Evolutionary conservation across 2,329 filamentous ascomycete species (phyloP), one percentile per base, ranked within the genome.

Genomic region (Scolecobasidium constrictum): DNA sequence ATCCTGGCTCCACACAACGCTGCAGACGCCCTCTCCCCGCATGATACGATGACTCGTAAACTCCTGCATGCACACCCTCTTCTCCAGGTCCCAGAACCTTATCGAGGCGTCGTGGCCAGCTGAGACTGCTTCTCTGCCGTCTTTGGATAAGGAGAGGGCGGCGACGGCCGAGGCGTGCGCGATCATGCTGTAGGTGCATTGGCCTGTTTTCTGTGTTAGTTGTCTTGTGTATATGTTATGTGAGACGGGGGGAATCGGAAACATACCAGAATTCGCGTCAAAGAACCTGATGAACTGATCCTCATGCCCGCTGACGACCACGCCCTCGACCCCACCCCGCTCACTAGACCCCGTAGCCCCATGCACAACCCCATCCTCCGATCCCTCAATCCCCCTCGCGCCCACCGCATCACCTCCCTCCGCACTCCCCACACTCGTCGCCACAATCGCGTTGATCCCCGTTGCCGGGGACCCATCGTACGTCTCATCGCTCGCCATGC

Each of bases 121-220:
- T 36, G 87, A 95, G 38, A 98, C 90, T 9, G 95, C 81, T 67
- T 98, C 92, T 46, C 83, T 81, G 36, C 90, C 88, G 56, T 96
- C 90, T 12, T 90, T 92, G 52, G 86, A 94, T 16, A 98, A 75
- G 0, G 86, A 93, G 4, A 98, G 73, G 19, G 85, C 83, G 2
- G 92, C 93, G 51, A 98, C 95, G 44, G 92, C 82, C 3, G 88
- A 83, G 1, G 92, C 87, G 54, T 98, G 92, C 4, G 92, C 92
- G 46, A 96, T 78, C 92, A 98, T 98, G 56, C 84, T 93, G 65
- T 98, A 98, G 49, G 92, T 96, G 66, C 88, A 95, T 86, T 98
- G 92, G 45, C 92, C 92, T 96, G 50, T 15, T 16, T 41, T 41
- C 39, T 40, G 18, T 19, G 7, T 16, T n/a, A n/a, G n/a, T n/a